Evolutionary conservation across 352 stramenopile species (phyloP).

Genomic region (Phytophthora sp.): DNA sequence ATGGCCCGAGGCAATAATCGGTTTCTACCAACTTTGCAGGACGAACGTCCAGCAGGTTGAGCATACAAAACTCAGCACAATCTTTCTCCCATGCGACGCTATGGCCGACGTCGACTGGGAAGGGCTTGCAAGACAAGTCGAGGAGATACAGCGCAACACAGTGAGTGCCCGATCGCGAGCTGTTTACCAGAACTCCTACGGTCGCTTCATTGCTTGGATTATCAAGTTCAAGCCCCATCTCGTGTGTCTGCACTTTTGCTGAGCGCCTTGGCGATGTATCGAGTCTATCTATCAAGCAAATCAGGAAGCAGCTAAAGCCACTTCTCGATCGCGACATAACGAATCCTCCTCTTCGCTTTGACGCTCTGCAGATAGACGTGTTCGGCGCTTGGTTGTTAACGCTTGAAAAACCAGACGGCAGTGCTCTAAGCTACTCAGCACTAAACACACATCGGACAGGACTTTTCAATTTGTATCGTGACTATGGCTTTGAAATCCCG

Average conservation of each 20-base stretch:
- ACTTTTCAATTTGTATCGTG: constrained; percentile 13
- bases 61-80: too few species aligned
- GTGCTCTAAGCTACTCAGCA: constrained; percentile 13
- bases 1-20: too few species aligned
- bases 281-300: neutral
- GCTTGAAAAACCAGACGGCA: constrained; percentile 19
- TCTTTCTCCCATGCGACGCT: too few species aligned
- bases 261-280: constrained; percentile 2
- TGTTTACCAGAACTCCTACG: constrained; percentile 14
- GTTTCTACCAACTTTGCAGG: too few species aligned
- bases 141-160: too few species aligned
- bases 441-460: constrained; percentile 18
- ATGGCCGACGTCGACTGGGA: too few species aligned
- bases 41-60: too few species aligned
- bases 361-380: neutral
- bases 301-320: constrained; percentile 1
- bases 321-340: neutral
- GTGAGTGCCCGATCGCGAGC: too few species aligned
- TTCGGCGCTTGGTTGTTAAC: constrained; percentile 25
- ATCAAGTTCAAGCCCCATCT: neutral
- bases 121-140: too few species aligned
- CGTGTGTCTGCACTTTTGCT: constrained; percentile 1
- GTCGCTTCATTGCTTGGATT: constrained; percentile 18
- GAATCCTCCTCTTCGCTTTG: constrained; percentile 12
- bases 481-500: constrained; percentile 5